A percentile compares a stretch with the other conserved stretches of the same genome.
phyloP scores from a whole-genome alignment of 2,329 filamentous ascomycete genomes.

The Fusarium illudens region DNA sequence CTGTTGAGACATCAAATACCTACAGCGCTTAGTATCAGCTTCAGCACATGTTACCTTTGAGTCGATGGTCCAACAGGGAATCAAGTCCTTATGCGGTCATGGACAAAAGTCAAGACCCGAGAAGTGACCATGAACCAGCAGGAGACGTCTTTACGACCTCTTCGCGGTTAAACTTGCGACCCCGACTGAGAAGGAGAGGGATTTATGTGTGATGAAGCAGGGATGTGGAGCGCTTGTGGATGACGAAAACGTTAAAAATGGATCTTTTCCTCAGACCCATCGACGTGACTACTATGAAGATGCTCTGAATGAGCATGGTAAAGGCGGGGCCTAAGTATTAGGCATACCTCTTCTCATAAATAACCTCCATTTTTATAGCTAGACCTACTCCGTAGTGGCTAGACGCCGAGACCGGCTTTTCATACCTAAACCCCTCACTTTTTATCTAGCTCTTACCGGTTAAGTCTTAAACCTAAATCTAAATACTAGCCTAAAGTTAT shows the following conservation, averaged over 20 bases:
- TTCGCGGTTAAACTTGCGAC: neutral
- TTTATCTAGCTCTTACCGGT: no score
- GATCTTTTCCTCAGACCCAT: neutral
- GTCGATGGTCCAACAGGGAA: neutral
- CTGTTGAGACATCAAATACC: neutral
- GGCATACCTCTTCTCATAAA: no score
- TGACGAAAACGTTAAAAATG: neutral
- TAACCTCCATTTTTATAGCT: no score
- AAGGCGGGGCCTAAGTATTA: neutral
- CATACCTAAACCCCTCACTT: no score
- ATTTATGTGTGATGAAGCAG: neutral
- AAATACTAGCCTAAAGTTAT: no score
- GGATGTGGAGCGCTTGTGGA: neutral
- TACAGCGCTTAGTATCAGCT: neutral
- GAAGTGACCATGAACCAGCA: neutral
- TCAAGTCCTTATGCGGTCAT: neutral
- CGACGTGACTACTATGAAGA: neutral
- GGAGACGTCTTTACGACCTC: neutral
- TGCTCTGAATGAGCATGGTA: neutral
- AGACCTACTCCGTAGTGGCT: no score
- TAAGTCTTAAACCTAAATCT: no score
- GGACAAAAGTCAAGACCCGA: neutral
- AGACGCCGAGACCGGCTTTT: no score
- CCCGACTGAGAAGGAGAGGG: neutral
- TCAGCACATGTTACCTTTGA: neutral